Percentiles rank a stretch among this genome's conserved stretches.
Conservation (phyloP, 495 filamentous ascomycete genomes). For the Lasiosphaeria hispida region DNA sequence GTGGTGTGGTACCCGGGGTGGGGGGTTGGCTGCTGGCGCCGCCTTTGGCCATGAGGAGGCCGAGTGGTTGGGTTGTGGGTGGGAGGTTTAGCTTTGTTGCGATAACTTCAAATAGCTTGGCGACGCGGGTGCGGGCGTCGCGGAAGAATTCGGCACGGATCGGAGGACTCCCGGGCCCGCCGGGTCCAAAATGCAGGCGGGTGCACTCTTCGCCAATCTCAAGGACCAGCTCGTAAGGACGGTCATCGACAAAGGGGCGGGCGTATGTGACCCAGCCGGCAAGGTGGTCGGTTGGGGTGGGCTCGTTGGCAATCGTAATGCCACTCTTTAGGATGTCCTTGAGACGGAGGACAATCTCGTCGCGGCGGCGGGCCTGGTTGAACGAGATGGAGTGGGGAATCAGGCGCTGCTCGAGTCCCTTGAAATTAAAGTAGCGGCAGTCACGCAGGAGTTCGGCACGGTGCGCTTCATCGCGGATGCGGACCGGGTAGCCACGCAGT, state of each 20-base stretch:
- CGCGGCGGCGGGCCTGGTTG: slow-evolving; percentile 62
- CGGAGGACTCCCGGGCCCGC: slow-evolving; percentile 11
- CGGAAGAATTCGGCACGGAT: slow-evolving; percentile 69
- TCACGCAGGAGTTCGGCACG: slow-evolving; percentile 78
- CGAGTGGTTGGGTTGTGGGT: slow-evolving; percentile 59
- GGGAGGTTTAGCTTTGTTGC: slow-evolving; percentile 76
- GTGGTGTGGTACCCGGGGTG: slow-evolving; percentile 66
- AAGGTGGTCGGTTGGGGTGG: slow-evolving; percentile 30
- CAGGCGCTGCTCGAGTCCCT: slow-evolving; percentile 83
- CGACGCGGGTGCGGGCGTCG: slow-evolving; percentile 63
- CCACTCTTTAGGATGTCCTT: slow-evolving; percentile 85
- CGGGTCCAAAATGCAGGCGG: slow-evolving; percentile 51
- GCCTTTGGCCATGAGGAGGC: slow-evolving; percentile 61
- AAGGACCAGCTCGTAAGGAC: slow-evolving; percentile 68
- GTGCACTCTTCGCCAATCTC: slow-evolving; percentile 73
- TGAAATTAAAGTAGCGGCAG: slow-evolving; percentile 89
- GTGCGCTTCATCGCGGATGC: slow-evolving; percentile 74
- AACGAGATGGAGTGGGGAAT: slow-evolving; percentile 75
- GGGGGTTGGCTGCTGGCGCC: slow-evolving; percentile 52
- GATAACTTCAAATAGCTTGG: slow-evolving; percentile 72
- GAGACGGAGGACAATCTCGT: slow-evolving; percentile 79
- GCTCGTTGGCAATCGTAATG: slow-evolving; percentile 60
- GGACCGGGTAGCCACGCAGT: slow-evolving; percentile 80
- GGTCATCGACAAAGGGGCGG: slow-evolving; percentile 78
- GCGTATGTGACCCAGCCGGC: slow-evolving; percentile 72